phyloP scores from a whole-genome alignment of 2,329 filamentous ascomycete species.

The Hawksworthiomyces lignivorus region DNA sequence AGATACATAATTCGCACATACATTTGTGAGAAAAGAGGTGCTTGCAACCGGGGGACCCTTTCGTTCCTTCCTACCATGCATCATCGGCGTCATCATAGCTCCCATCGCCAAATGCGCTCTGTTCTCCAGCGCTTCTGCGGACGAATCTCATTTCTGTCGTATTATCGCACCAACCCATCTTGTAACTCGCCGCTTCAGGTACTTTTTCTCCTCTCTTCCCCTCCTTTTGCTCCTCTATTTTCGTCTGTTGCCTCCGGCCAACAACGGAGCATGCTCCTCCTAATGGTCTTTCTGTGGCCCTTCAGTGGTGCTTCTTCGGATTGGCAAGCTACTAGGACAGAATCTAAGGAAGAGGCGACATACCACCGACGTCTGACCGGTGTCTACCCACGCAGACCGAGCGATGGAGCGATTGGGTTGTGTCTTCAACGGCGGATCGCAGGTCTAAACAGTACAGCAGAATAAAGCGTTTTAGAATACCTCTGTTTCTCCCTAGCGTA shows the following conservation, averaged over 20 bases:
- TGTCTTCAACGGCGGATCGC: too few relatives aligned
- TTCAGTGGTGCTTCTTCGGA: slow-evolving; percentile 11
- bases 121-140: slow-evolving; percentile 3
- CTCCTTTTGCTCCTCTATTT: too few relatives aligned
- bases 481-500: background rate
- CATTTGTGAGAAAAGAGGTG: too few relatives aligned
- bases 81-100: slow-evolving; percentile 2
- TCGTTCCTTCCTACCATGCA: background rate
- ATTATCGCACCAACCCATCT: too few relatives aligned
- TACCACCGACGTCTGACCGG: slow-evolving; percentile 11
- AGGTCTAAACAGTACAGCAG: too few relatives aligned
- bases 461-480: too few relatives aligned
- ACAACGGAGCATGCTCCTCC: slow-evolving; percentile 1
- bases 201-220: too few relatives aligned
- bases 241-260: background rate
- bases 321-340: slow-evolving; percentile 7
- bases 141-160: too few relatives aligned
- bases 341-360: background rate
- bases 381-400: too few relatives aligned
- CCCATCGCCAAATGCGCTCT: background rate
- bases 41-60: background rate
- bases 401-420: too few relatives aligned
- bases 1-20: too few relatives aligned
- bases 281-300: slow-evolving; percentile 2
- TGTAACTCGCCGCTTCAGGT: too few relatives aligned